Evolutionary conservation across 352 stramenopile species (phyloP).

Genomic region (Stephanocyclus meneghinianus): DNA sequence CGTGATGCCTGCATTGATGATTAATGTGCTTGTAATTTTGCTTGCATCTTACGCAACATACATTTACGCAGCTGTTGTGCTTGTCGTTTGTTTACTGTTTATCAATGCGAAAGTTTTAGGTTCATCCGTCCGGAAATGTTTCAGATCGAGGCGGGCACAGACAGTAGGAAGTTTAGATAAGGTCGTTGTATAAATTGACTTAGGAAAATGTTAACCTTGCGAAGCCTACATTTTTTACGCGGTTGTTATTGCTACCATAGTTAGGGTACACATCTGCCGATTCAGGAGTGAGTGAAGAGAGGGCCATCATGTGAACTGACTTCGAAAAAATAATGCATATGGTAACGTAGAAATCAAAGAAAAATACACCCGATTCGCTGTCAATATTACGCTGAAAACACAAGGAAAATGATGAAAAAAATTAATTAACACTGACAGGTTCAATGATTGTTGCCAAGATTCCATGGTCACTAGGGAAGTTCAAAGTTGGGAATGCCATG

Average conservation of each 20-base stretch:
- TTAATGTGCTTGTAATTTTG: slow-evolving; percentile 43
- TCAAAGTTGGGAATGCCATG: slow-evolving; percentile 83
- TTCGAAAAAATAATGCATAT: no score
- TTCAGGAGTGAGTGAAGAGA: no score
- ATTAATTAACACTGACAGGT: background rate
- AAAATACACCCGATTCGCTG: no score
- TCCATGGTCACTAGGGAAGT: slow-evolving; percentile 82
- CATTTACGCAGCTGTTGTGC: slow-evolving; percentile 35
- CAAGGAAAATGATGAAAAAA: no score
- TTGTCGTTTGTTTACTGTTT: slow-evolving; percentile 24
- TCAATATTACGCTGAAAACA: no score
- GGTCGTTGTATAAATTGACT: background rate
- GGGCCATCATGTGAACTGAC: no score
- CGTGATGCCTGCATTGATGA: slow-evolving; percentile 25
- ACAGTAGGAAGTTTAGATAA: slow-evolving; percentile 4
- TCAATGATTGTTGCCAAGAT: slow-evolving; percentile 64
- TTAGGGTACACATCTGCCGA: no score
- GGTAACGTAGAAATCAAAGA: no score
- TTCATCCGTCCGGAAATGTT: background rate
- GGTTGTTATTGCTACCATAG: no score
- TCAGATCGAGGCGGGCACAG: background rate
- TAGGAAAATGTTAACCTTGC: no score
- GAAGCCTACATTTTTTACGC: no score
- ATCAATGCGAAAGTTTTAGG: slow-evolving; percentile 20
- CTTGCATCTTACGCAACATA: slow-evolving; percentile 50